A percentile compares a stretch with the other conserved stretches of the same genome.
Conservation (phyloP, 306 rosid species). For the Crotalaria pallida region DNA sequence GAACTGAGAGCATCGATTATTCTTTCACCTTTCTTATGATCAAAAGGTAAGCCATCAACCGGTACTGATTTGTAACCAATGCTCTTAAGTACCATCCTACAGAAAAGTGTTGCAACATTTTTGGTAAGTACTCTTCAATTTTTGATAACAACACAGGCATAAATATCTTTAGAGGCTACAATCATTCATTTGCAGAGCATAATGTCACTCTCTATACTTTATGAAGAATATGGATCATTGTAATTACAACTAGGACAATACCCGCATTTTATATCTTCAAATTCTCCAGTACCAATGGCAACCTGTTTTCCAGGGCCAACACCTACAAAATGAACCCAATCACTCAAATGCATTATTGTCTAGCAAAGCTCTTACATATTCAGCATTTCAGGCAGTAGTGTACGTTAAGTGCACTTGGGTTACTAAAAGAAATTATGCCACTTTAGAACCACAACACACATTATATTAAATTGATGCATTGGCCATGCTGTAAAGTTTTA, state of each 20-base stretch:
- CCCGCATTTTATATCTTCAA: slow-evolving; percentile 79
- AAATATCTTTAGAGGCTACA: not conserved
- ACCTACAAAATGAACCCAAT: slow-evolving; percentile 41
- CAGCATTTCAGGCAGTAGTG: not conserved
- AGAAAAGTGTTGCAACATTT: slow-evolving; percentile 11
- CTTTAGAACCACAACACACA: not conserved
- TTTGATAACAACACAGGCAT: not conserved
- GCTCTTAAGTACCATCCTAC: slow-evolving; percentile 86
- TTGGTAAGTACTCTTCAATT: not conserved
- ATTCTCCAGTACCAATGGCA: slow-evolving; percentile 71
- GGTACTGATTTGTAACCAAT: slow-evolving; percentile 90
- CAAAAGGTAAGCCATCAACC: slow-evolving; percentile 79
- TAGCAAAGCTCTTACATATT: slow-evolving; percentile 6
- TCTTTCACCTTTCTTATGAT: slow-evolving; percentile 63
- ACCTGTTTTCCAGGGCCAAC: slow-evolving; percentile 63
- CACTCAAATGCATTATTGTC: not conserved
- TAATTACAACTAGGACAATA: slow-evolving; percentile 29
- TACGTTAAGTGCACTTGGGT: not conserved
- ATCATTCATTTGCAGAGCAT: slow-evolving; percentile 14
- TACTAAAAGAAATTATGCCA: not conserved
- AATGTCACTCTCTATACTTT: not conserved
- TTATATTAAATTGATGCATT: slow-evolving; percentile 1
- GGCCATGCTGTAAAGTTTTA: not conserved
- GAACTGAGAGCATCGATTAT: not conserved
- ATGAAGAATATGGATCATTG: not conserved